These are phyloP conservation scores for Ustilago loliicola DNA, from an alignment of 1,284 basidiomycete species.

Conservation along the genomic window DNA sequence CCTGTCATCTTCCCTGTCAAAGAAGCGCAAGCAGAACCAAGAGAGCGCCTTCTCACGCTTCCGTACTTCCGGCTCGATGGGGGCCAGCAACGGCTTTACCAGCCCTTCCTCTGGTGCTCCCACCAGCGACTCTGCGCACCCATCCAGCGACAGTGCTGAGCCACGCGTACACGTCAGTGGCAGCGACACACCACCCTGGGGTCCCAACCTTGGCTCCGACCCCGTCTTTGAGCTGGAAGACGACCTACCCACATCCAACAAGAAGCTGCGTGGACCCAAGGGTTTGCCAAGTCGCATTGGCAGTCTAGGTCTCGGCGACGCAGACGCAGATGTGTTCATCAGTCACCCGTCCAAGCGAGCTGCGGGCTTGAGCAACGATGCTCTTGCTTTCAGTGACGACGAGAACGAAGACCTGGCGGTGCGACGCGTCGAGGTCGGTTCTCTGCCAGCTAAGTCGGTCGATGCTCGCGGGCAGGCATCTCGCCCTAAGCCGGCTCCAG, in stretches of 20 bases:
- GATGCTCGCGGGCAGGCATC: constrained; percentile 38
- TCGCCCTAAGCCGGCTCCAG: constrained; percentile 27
- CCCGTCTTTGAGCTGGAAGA: constrained; percentile 51
- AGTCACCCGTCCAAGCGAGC: constrained; percentile 46
- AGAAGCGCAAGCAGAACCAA: constrained; percentile 48
- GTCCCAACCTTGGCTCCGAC: constrained; percentile 50
- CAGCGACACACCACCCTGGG: constrained; percentile 65
- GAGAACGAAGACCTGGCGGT: constrained; percentile 53
- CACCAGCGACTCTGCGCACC: constrained; percentile 48
- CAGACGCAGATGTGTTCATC: constrained; percentile 40
- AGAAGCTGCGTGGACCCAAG: constrained; percentile 50
- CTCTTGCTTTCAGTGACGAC: constrained; percentile 52
- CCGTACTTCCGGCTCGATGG: constrained; percentile 28
- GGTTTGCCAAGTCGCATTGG: constrained; percentile 48
- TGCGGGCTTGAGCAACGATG: constrained; percentile 53
- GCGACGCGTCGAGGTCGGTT: constrained; percentile 49
- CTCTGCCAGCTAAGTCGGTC: constrained; percentile 30
- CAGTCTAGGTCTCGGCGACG: constrained; percentile 45
- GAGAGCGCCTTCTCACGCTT: constrained; percentile 44
- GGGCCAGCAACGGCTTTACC: constrained; percentile 44
- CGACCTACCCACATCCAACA: constrained; percentile 39
- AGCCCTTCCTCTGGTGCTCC: constrained; percentile 49
- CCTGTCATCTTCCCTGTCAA: constrained; percentile 31
- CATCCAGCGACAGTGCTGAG: constrained; percentile 44
- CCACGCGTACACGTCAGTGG: constrained; percentile 60